Evolutionary conservation across 1,139 yeast genomes (phyloP), one percentile per base, ranked within the genome.

Genomic region (Geotrichum bryndzae): DNA sequence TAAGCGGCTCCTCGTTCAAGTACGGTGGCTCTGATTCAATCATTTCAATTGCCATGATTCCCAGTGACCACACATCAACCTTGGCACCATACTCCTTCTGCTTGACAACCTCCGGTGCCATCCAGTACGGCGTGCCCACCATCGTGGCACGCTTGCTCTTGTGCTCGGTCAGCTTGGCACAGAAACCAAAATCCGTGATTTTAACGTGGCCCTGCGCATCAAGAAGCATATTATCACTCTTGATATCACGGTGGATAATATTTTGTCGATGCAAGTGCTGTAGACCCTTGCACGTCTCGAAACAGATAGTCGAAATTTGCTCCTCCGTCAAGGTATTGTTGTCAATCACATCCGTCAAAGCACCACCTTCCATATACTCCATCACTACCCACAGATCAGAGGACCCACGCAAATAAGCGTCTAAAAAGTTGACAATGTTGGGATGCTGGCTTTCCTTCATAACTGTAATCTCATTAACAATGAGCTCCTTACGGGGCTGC

Each of bases 11-110:
- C 74, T 94, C 99, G 73, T 94, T 94, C 72, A 94, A 80, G 73
- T 94, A 94, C 38, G 99, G 99, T 10, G 99, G 99, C 73, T 94
- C 99, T 29, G 96, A 95, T 76, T 94, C 99, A 67, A 94, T 88
- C 98, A 94, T 92, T 77, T 94, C 99, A 69, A 94, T 94, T 1
- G 97, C 89, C 98, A 94, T 95, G 68, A 94, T 94, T 67, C 99
- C 99, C 66, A 94, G 79, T 2, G 97, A 90, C 99, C 99, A 94
- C 51, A 95, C 95, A 75, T 94, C 99, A 27, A 94, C 97, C 74
- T 94, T 94, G 68, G 90, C 97, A 69, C 92, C 99, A 71, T 94
- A 94, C 71, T 91, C 97, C 75, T 91, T 90, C 70, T 92, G 97
- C 75, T 91, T 90, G 18, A 18, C 18, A 18, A 18, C 18, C 18